Evolutionary conservation across 2,329 filamentous ascomycete genomes (phyloP).

Genomic region (Sporothrix variecibatus): DNA sequence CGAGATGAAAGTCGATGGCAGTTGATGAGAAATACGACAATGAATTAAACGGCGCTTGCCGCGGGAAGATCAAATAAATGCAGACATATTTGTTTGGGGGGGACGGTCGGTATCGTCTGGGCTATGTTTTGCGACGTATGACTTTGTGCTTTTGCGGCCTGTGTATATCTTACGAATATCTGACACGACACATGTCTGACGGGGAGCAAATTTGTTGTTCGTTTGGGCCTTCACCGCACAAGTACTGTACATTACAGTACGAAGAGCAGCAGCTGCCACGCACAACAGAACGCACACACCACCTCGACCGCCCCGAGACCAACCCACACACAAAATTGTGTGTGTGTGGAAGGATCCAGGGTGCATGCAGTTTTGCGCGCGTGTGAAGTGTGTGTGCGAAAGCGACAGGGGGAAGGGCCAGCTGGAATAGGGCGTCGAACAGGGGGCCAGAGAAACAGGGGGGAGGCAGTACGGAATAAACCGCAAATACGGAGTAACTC

Average conservation of each 20-base stretch:
- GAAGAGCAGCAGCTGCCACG: not conserved
- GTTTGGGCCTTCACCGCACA: not conserved
- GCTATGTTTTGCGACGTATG: not conserved
- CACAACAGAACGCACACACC: constrained; percentile 5
- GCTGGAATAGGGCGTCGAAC: not conserved
- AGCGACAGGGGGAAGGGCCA: not conserved
- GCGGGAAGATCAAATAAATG: not conserved
- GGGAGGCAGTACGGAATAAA: not conserved
- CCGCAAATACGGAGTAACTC: constrained; percentile 18
- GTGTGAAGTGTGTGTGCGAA: not conserved
- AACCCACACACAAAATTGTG: not conserved
- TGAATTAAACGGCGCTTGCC: constrained; percentile 1
- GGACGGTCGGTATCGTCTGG: not conserved
- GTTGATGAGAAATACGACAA: not conserved
- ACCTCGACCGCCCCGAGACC: not conserved
- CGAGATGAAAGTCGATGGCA: not conserved
- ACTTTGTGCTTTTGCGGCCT: constrained; percentile 4
- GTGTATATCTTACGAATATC: constrained; percentile 18
- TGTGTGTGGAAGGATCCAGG: constrained; percentile 14
- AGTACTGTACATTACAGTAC: too few species aligned
- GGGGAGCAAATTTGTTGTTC: not conserved
- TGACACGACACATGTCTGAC: constrained; percentile 5
- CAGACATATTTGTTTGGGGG: not conserved
- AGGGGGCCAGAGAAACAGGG: not conserved
- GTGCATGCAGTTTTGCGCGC: not conserved